These are phyloP conservation scores for Solanum gracilifrons DNA, from an alignment of 257 asterid species.

Conservation along the genomic window DNA sequence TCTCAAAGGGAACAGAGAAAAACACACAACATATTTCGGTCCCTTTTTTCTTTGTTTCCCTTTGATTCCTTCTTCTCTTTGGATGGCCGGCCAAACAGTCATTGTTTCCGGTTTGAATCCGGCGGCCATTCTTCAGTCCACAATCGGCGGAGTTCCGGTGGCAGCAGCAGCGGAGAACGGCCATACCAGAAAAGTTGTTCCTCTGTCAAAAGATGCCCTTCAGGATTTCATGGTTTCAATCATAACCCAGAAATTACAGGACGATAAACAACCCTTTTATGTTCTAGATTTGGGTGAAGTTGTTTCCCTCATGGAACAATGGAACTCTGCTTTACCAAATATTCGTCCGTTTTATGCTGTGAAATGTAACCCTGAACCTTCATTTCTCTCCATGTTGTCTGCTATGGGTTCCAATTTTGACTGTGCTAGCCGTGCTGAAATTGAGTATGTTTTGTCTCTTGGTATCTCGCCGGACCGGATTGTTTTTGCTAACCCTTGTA, in stretches of 20 bases:
- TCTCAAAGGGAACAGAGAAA: neutral
- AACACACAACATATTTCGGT: neutral
- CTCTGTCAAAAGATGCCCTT: neutral
- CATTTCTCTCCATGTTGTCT: neutral
- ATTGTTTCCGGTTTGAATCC: slow-evolving; percentile 3
- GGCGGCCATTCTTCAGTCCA: slow-evolving; percentile 3
- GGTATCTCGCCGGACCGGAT: slow-evolving; percentile 10
- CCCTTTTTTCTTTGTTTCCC: neutral
- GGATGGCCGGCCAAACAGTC: slow-evolving; percentile 4
- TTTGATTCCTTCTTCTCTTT: neutral
- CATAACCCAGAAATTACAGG: neutral
- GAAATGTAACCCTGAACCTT: slow-evolving; percentile 7
- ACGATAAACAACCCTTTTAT: neutral
- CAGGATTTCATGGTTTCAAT: slow-evolving; percentile 5
- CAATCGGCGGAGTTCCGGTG: neutral
- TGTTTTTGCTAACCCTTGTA: slow-evolving; percentile 1
- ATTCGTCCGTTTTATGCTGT: slow-evolving; percentile 11
- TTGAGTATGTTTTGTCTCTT: slow-evolving; percentile 4
- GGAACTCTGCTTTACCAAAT: slow-evolving; percentile 2
- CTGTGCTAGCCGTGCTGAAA: slow-evolving; percentile 9
- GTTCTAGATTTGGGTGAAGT: slow-evolving; percentile 7
- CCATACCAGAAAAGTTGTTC: neutral
- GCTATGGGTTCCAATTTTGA: slow-evolving; percentile 6
- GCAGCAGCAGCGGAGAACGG: neutral
- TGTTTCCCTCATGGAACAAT: slow-evolving; percentile 2